Percentiles rank a stretch among this genome's conserved stretches.
Evolutionary conservation across 306 rosid species (phyloP).

Genomic region (Malus fusca): DNA sequence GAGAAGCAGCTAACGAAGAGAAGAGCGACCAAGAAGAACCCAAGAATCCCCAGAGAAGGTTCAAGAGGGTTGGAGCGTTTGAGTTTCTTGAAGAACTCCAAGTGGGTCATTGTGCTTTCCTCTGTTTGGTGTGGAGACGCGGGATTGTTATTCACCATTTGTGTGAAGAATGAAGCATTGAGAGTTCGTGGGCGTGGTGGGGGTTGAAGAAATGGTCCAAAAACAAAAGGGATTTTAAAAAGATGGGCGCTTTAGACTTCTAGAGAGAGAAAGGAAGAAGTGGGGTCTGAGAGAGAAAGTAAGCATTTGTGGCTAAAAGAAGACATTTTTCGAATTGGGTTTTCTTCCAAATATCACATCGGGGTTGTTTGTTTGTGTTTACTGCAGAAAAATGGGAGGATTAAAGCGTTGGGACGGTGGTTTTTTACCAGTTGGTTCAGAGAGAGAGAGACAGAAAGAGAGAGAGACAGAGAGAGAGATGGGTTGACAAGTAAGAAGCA

Average conservation of each 20-base stretch:
- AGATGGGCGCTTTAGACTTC: slow-evolving; percentile 6
- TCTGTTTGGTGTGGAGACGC: slow-evolving; percentile 19
- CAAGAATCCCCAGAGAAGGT: slow-evolving; percentile 34
- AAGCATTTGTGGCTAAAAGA: slow-evolving; percentile 18
- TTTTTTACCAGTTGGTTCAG: not conserved
- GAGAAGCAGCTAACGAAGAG: slow-evolving; percentile 49
- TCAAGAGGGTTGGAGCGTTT: slow-evolving; percentile 61
- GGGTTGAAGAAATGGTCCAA: not conserved
- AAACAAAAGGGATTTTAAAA: slow-evolving; percentile 6
- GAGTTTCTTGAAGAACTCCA: slow-evolving; percentile 43
- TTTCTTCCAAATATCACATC: not conserved
- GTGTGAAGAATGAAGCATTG: not conserved
- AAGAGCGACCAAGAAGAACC: slow-evolving; percentile 38
- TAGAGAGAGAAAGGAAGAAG: not conserved
- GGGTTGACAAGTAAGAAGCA: not conserved
- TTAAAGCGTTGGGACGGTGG: not conserved
- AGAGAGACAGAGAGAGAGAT: not conserved
- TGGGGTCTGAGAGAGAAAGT: slow-evolving; percentile 15
- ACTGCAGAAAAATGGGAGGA: not conserved
- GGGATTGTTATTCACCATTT: slow-evolving; percentile 34
- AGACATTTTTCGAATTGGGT: not conserved
- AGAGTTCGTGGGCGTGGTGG: slow-evolving; percentile 1
- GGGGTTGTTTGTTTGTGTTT: not conserved
- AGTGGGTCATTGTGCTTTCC: slow-evolving; percentile 30
- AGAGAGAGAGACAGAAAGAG: not conserved